phyloP scores from a whole-genome alignment of 495 filamentous ascomycete genomes.

The Gamarada debralockiae region DNA sequence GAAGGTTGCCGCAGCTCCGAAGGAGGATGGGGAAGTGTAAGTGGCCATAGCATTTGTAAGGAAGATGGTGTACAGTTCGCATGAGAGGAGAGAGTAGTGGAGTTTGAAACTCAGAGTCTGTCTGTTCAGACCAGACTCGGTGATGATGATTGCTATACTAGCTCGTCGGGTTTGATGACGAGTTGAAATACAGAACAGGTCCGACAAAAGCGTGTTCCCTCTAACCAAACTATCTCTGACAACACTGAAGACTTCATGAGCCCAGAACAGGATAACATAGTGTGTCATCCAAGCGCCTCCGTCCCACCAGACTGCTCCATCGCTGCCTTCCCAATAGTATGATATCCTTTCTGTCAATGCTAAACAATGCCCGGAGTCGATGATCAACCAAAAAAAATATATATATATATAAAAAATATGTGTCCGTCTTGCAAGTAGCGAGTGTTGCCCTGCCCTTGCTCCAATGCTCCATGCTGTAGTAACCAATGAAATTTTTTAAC shows the following conservation, averaged over 20 bases:
- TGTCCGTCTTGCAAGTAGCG: neutral
- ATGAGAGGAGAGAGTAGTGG: too few species aligned
- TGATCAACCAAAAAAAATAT: neutral
- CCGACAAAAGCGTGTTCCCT: neutral
- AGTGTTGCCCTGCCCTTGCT: neutral
- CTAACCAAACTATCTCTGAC: neutral
- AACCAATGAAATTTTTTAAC: slow-evolving; percentile 1
- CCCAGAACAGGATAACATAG: neutral
- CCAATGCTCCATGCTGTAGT: neutral
- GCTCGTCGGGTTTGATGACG: neutral
- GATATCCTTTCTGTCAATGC: neutral
- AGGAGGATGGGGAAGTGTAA: too few species aligned
- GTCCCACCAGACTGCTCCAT: neutral
- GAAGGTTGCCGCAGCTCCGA: too few species aligned
- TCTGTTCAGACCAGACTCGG: neutral
- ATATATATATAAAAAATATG: too few species aligned
- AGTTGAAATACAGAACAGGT: neutral
- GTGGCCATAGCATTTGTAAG: too few species aligned
- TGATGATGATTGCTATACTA: neutral
- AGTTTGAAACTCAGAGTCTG: neutral
- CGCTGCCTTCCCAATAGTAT: neutral
- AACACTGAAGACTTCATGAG: neutral
- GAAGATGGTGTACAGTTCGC: too few species aligned
- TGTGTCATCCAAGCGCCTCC: slow-evolving; percentile 6
- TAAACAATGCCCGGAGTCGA: neutral